Evolutionary conservation across 73 alveolate species (phyloP).

Genomic region (Blepharisma japonicum): DNA sequence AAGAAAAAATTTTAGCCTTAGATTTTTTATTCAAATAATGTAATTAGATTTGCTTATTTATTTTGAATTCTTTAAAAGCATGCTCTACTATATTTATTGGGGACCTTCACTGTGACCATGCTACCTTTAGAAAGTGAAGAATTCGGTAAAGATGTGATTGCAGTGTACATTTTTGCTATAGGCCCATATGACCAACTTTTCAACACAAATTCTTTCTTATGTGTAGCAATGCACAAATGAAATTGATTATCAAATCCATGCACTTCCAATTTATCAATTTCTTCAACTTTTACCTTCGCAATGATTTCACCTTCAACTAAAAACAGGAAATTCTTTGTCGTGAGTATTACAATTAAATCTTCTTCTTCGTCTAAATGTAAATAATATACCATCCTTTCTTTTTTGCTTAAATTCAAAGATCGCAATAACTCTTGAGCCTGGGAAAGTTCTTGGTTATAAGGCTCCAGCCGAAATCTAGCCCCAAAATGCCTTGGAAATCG

Average conservation of each 20-base stretch:
- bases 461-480: constrained; percentile 59
- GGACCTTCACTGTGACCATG: too few species aligned
- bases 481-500: constrained; percentile 84
- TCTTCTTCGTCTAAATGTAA: neutral
- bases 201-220: neutral
- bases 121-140: too few species aligned
- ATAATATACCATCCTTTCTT: constrained; percentile 10
- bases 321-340: neutral
- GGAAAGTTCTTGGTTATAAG: constrained; percentile 69
- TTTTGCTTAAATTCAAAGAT: neutral
- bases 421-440: neutral
- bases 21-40: too few species aligned
- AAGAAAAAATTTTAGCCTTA: too few species aligned
- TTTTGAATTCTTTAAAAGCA: too few species aligned
- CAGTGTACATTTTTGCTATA: too few species aligned
- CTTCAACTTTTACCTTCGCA: neutral
- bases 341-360: neutral
- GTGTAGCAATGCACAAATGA: neutral
- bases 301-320: neutral
- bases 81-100: too few species aligned
- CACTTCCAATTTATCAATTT: neutral
- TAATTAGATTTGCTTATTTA: too few species aligned
- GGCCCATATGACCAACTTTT: neutral
- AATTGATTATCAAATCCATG: neutral
- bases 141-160: too few species aligned